A percentile compares a stretch with the other conserved stretches of the same genome.
Conservation (phyloP, 352 stramenopile genomes). For the Globisporangium spiculum region DNA sequence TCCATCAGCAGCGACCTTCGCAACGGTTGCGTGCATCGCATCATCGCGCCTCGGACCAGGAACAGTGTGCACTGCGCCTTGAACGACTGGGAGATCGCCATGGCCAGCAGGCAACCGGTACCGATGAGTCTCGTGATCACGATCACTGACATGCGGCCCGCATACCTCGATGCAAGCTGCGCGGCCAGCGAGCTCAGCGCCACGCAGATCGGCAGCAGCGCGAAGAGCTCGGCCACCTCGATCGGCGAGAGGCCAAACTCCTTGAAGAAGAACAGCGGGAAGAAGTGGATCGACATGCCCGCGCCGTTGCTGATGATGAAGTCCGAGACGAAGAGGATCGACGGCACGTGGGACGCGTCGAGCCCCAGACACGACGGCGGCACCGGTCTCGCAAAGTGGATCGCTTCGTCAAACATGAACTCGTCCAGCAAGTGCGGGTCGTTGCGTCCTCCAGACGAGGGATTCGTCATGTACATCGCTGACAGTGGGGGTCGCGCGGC, state of each 20-base stretch:
- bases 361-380: conserved; percentile 30
- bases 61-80: conserved; percentile 47
- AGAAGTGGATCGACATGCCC: conserved; percentile 55
- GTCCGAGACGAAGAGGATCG: conserved; percentile 58
- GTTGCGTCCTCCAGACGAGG: not conserved
- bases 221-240: conserved; percentile 52
- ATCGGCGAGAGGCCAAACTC: conserved; percentile 57
- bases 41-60: conserved; percentile 46
- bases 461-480: conserved; percentile 21
- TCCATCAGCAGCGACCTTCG: conserved; percentile 75
- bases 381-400: not conserved
- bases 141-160: conserved; percentile 57
- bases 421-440: conserved; percentile 7
- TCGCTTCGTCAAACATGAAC: conserved; percentile 18
- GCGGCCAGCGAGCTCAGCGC: conserved; percentile 39
- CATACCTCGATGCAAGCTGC: conserved; percentile 34
- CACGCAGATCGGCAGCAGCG: conserved; percentile 47
- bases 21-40: conserved; percentile 61
- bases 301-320: conserved; percentile 69
- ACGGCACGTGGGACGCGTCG: conserved; percentile 46
- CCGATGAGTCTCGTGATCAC: conserved; percentile 38
- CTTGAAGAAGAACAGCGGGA: conserved; percentile 64
- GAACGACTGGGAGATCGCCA: conserved; percentile 33
- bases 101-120: conserved; percentile 41
- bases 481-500: not conserved